Percentiles rank a stretch among this genome's conserved stretches.
Conservation (phyloP, 371 early-diverging fungal species). For the Zancudomyces culisetae region DNA sequence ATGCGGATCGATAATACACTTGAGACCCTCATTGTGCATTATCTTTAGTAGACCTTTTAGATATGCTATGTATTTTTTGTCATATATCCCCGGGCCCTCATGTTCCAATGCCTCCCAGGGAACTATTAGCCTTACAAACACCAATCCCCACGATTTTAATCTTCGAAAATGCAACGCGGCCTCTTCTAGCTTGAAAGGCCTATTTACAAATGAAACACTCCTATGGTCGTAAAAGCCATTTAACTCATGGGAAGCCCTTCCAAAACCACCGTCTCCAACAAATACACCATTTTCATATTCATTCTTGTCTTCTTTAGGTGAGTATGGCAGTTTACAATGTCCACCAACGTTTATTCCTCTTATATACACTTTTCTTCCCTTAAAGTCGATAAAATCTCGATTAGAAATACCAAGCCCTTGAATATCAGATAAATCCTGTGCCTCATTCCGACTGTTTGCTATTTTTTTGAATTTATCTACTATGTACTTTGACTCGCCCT, state of each 20-base stretch:
- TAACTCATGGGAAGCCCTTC: slow-evolving; percentile 21
- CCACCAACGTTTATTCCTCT: slow-evolving; percentile 48
- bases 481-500: not conserved
- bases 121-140: slow-evolving; percentile 44
- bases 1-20: slow-evolving; percentile 66
- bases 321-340: slow-evolving; percentile 37
- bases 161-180: slow-evolving; percentile 55
- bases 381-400: not conserved
- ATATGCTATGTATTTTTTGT: slow-evolving; percentile 61
- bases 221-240: slow-evolving; percentile 36
- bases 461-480: not conserved
- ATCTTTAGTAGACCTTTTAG: slow-evolving; percentile 38
- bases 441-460: not conserved
- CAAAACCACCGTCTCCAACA: slow-evolving; percentile 23
- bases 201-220: slow-evolving; percentile 37
- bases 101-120: slow-evolving; percentile 73
- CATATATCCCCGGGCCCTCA: slow-evolving; percentile 54
- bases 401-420: not conserved
- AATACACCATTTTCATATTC: not conserved
- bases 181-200: slow-evolving; percentile 59
- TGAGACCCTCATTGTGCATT: slow-evolving; percentile 43
- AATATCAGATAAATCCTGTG: not conserved
- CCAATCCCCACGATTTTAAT: slow-evolving; percentile 57
- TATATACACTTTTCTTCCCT: not conserved
- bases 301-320: slow-evolving; percentile 18